phyloP scores from a whole-genome alignment of 164 flowering plant species.

The Annona cherimola region DNA sequence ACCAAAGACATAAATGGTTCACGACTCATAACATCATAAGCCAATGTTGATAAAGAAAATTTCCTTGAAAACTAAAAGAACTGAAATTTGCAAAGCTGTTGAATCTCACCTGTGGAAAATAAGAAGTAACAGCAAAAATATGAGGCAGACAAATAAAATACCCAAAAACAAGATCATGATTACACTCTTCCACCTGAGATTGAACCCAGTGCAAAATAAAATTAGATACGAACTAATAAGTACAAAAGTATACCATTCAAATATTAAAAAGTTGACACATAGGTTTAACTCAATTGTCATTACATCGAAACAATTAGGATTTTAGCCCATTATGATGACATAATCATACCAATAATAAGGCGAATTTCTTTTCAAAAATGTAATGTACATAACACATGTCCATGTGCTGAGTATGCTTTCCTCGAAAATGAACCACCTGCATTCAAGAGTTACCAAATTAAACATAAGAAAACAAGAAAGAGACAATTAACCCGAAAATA shows the following conservation, averaged over 20 bases:
- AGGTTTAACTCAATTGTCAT: not conserved
- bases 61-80: not conserved
- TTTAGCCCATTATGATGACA: not conserved
- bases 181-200: constrained; percentile 74
- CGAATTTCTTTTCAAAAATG: constrained; percentile 52
- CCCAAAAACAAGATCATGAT: constrained; percentile 60
- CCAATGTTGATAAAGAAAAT: not conserved
- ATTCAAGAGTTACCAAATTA: constrained; percentile 4
- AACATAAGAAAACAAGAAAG: not conserved
- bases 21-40: not conserved
- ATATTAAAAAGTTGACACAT: not conserved
- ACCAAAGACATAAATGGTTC: not conserved
- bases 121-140: constrained; percentile 70
- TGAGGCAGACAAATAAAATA: constrained; percentile 40
- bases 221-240: not conserved
- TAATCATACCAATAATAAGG: constrained; percentile 57
- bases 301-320: not conserved
- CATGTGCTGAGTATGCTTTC: constrained; percentile 83
- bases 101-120: constrained; percentile 74
- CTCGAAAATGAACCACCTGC: constrained; percentile 90
- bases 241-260: not conserved
- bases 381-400: constrained; percentile 73
- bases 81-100: not conserved
- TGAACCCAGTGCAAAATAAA: not conserved
- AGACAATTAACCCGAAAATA: too few species aligned